These are phyloP conservation scores for Pichia occidentalis DNA, from an alignment of 805 yeast species.

Conservation along the genomic window DNA sequence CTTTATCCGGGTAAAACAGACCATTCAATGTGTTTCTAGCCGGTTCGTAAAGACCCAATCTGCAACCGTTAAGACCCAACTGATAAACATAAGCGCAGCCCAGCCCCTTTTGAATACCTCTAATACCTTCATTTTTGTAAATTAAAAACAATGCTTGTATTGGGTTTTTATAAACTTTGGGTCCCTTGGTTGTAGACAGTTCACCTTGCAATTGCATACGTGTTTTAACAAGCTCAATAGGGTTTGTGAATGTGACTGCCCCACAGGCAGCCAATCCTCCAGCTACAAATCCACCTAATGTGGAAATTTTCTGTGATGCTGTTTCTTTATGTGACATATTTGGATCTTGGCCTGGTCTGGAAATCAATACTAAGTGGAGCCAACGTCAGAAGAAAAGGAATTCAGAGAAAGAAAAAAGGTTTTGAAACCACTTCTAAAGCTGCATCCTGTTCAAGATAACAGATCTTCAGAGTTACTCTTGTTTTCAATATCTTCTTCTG, in stretches of 20 bases:
- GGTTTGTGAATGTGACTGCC: slow-evolving; percentile 95
- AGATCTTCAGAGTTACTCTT: no score
- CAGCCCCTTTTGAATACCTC: slow-evolving; percentile 86
- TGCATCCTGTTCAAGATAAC: no score
- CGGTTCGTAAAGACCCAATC: slow-evolving; percentile 94
- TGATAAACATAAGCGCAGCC: slow-evolving; percentile 87
- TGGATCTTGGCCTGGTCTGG: no score
- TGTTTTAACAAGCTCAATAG: slow-evolving; percentile 90
- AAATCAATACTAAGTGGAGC: no score
- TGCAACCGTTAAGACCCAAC: slow-evolving; percentile 85
- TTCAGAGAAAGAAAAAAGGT: no score
- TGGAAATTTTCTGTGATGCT: slow-evolving; percentile 55
- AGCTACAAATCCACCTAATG: slow-evolving; percentile 76
- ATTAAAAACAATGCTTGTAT: slow-evolving; percentile 75
- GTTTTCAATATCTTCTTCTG: no score
- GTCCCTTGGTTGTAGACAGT: slow-evolving; percentile 45
- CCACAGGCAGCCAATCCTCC: slow-evolving; percentile 96
- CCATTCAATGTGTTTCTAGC: slow-evolving; percentile 54
- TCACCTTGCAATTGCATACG: slow-evolving; percentile 98
- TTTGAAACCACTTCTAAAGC: no score
- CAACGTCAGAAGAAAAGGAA: no score
- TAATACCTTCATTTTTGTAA: slow-evolving; percentile 72
- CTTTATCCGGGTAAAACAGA: slow-evolving; percentile 44
- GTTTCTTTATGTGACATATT: no score
- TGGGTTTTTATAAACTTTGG: slow-evolving; percentile 68